A percentile compares a stretch with the other conserved stretches of the same genome.
These are phyloP conservation scores for Kwoniella sp. DNA, from an alignment of 768 basidiomycete species.

Conservation along the genomic window DNA sequence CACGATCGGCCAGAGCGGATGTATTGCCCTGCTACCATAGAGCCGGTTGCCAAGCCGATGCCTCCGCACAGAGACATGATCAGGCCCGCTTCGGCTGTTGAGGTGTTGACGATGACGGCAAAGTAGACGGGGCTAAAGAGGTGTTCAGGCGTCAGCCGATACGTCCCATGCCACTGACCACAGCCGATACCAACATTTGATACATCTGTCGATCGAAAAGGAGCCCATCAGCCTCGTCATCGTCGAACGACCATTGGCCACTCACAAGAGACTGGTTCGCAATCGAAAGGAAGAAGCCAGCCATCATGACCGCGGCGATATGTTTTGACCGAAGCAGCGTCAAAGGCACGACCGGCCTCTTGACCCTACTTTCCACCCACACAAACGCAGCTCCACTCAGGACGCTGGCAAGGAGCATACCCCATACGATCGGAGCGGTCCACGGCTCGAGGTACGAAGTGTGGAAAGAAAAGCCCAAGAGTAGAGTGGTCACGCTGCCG, in stretches of 20 bases:
- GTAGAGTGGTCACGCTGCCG: slow-evolving; percentile 34
- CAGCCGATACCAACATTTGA: slow-evolving; percentile 10
- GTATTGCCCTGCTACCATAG: slow-evolving; percentile 45
- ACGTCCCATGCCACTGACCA: no score
- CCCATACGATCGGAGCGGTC: slow-evolving; percentile 44
- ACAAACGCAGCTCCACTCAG: slow-evolving; percentile 22
- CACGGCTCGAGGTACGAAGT: slow-evolving; percentile 47
- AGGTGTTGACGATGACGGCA: slow-evolving; percentile 43
- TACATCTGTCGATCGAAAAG: neutral
- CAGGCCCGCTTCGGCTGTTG: slow-evolving; percentile 42
- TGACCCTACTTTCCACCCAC: slow-evolving; percentile 30
- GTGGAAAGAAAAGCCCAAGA: slow-evolving; percentile 48
- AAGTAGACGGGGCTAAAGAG: slow-evolving; percentile 45
- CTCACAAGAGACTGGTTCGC: slow-evolving; percentile 45
- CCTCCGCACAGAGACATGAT: slow-evolving; percentile 43
- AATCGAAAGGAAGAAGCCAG: slow-evolving; percentile 44
- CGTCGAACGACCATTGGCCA: neutral
- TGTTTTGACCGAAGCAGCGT: slow-evolving; percentile 36
- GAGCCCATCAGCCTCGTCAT: neutral
- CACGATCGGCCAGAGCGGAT: slow-evolving; percentile 43
- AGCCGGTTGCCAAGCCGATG: slow-evolving; percentile 42
- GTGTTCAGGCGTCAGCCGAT: no score
- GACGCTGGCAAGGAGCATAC: slow-evolving; percentile 28
- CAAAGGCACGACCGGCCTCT: slow-evolving; percentile 42
- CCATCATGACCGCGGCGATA: slow-evolving; percentile 31